Conservation (phyloP, 2,329 filamentous ascomycete genomes). For the Nemania sp. region DNA sequence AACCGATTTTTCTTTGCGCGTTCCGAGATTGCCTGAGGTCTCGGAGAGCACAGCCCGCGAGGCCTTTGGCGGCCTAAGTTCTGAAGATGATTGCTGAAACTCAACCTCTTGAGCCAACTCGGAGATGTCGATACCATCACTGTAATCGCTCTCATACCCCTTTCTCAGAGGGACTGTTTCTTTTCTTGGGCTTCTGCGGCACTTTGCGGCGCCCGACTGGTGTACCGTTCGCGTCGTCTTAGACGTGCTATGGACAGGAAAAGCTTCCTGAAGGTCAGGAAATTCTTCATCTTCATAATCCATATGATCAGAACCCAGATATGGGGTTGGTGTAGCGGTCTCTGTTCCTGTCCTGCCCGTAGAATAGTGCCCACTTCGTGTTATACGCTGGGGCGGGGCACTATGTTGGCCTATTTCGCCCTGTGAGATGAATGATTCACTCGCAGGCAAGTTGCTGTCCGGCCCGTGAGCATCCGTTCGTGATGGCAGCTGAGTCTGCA, state of each 20-base stretch:
- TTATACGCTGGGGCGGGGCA: conserved; percentile 19
- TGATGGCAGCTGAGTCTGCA: conserved; percentile 53
- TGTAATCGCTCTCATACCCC: conserved; percentile 48
- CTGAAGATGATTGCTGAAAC: conserved; percentile 43
- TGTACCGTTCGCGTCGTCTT: conserved; percentile 17
- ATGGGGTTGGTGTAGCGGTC: conserved; percentile 21
- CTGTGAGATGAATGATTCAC: conserved; percentile 26
- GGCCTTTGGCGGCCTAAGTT: conserved; percentile 27
- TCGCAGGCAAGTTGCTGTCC: conserved; percentile 4
- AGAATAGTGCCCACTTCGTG: conserved; percentile 22
- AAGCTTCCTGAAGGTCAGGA: conserved; percentile 32
- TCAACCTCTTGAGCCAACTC: conserved; percentile 57
- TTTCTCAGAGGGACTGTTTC: conserved; percentile 23
- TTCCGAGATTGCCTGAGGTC: conserved; percentile 51
- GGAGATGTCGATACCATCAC: conserved; percentile 56
- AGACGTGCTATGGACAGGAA: conserved; percentile 11
- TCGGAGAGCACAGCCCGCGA: conserved; percentile 49
- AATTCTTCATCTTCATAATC: conserved; percentile 43
- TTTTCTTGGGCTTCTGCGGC: conserved; percentile 31
- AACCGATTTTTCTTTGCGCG: conserved; percentile 39
- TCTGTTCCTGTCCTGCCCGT: conserved; percentile 14
- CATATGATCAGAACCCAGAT: conserved; percentile 25
- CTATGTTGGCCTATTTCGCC: conserved; percentile 17
- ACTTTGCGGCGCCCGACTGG: conserved; percentile 20
- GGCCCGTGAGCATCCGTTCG: conserved; percentile 23